A percentile compares a stretch with the other conserved stretches of the same genome.
Conservation (phyloP, 1,284 basidiomycete genomes). For the Chalciporus sp. region DNA sequence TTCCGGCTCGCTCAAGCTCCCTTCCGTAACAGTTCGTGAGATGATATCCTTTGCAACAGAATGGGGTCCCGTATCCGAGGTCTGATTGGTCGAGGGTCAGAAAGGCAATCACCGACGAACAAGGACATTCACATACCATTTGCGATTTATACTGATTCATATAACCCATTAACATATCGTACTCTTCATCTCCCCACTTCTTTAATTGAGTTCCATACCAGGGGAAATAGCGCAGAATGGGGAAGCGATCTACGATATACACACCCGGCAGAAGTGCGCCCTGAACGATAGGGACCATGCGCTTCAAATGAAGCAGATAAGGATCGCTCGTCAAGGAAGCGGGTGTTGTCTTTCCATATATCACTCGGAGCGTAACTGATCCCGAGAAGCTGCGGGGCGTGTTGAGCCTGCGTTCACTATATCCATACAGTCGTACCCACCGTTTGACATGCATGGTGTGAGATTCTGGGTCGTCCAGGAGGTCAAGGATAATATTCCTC, state of each 20-base stretch:
- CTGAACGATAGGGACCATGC: conserved; percentile 42
- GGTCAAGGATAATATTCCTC: conserved; percentile 40
- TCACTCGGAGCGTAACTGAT: conserved; percentile 62
- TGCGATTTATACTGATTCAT: conserved; percentile 19
- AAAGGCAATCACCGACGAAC: no score
- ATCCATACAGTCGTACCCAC: conserved; percentile 11
- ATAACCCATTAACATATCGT: conserved; percentile 19
- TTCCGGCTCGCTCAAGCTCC: conserved; percentile 54
- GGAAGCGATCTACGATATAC: conserved; percentile 60
- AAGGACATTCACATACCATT: conserved; percentile 10
- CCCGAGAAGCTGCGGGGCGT: conserved; percentile 54
- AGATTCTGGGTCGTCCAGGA: conserved; percentile 38
- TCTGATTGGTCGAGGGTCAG: conserved; percentile 2
- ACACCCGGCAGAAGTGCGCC: conserved; percentile 55
- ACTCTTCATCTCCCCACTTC: conserved; percentile 57
- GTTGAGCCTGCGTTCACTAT: neutral
- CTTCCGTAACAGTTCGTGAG: conserved; percentile 46
- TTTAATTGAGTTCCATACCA: conserved; percentile 58
- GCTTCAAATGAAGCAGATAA: conserved; percentile 36
- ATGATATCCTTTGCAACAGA: conserved; percentile 55
- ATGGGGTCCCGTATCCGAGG: conserved; percentile 13
- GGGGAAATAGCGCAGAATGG: conserved; percentile 57
- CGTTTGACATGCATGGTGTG: conserved; percentile 35
- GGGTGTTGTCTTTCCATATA: conserved; percentile 59
- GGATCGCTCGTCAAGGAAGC: conserved; percentile 54